Percentiles rank a stretch among this genome's conserved stretches.
phyloP scores from a whole-genome alignment of 768 basidiomycete genomes.

The Agaricus sinodeliciosus region DNA sequence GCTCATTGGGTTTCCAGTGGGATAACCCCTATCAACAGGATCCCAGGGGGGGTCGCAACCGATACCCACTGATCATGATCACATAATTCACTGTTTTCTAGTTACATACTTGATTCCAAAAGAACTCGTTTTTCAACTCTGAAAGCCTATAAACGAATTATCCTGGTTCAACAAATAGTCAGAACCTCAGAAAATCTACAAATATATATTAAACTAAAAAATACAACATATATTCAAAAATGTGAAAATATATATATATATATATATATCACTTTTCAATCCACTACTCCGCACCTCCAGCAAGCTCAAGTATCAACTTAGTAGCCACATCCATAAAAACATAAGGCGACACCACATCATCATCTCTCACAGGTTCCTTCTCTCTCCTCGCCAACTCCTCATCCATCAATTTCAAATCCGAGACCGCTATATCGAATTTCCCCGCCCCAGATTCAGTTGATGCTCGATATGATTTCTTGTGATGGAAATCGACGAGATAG shows the following conservation, averaged over 20 bases:
- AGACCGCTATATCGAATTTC: conserved; percentile 60
- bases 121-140: too few relatives aligned
- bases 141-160: too few relatives aligned
- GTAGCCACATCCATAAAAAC: conserved; percentile 97
- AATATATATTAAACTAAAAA: too few relatives aligned
- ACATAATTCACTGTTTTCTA: too few relatives aligned
- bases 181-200: too few relatives aligned
- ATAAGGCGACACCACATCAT: conserved; percentile 79
- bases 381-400: conserved; percentile 32
- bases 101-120: too few relatives aligned
- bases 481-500: conserved; percentile 97
- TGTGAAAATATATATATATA: neutral
- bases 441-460: conserved; percentile 60
- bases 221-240: too few relatives aligned
- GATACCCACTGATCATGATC: too few relatives aligned
- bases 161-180: too few relatives aligned
- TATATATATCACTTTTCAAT: neutral
- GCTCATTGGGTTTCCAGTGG: too few relatives aligned
- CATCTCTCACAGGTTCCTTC: conserved; percentile 41
- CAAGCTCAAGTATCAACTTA: conserved; percentile 87
- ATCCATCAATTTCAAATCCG: conserved; percentile 41
- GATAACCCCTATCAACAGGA: too few relatives aligned
- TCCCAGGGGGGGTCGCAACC: too few relatives aligned
- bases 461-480: conserved; percentile 89
- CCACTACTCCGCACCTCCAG: conserved; percentile 43